Evolutionary conservation across 139 green algal species (phyloP).

Genomic region (Asterochloris erici): DNA sequence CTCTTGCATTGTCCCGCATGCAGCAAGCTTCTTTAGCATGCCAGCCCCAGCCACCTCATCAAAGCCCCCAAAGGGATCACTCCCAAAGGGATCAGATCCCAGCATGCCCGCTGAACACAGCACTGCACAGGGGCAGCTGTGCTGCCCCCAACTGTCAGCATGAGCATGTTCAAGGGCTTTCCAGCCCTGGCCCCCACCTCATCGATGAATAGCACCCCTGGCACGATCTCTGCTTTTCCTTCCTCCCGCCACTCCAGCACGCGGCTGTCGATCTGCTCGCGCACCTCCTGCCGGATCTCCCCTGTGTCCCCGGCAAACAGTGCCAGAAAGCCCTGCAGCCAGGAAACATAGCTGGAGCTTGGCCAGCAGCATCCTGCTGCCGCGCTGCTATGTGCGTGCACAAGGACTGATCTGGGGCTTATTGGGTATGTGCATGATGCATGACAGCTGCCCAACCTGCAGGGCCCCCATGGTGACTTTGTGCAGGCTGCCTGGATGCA

Average conservation of each 20-base stretch:
- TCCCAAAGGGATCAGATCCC: background rate
- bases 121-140: background rate
- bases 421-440: no score
- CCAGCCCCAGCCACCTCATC: background rate
- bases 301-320: slow-evolving; percentile 98
- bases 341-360: no score
- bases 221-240: slow-evolving; percentile 98
- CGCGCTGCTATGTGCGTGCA: no score
- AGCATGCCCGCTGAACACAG: background rate
- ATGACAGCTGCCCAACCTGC: no score
- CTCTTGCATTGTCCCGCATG: no score
- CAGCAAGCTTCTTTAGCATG: no score
- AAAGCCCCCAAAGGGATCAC: no score
- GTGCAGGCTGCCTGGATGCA: no score
- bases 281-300: slow-evolving; percentile 95
- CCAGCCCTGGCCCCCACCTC: slow-evolving; percentile 38
- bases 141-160: background rate
- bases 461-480: no score
- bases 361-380: no score
- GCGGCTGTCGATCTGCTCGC: slow-evolving; percentile 58
- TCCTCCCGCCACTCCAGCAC: slow-evolving; percentile 97
- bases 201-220: slow-evolving; percentile 97
- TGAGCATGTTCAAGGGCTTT: background rate
- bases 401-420: no score
- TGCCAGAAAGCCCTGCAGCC: slow-evolving; percentile 94